Percentiles rank a stretch among this genome's conserved stretches.
Conservation (phyloP, 192 early-diverging fungal genomes). For the Irineochytrium annulatum region DNA sequence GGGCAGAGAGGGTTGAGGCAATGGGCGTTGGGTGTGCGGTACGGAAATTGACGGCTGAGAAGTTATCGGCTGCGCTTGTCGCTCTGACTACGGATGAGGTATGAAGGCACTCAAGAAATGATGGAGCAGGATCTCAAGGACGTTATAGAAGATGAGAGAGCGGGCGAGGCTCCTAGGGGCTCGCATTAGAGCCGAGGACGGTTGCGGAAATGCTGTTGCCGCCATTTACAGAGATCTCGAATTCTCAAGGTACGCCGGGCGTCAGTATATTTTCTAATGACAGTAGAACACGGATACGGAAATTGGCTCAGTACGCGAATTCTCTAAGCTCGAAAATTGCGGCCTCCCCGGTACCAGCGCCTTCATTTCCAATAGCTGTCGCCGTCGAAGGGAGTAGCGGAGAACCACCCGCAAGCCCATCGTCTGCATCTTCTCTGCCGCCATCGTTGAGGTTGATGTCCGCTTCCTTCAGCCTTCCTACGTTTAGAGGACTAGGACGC, state of each 20-base stretch:
- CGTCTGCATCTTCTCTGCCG: too few species aligned
- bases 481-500: too few species aligned
- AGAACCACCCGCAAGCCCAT: too few species aligned
- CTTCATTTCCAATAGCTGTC: too few species aligned
- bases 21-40: constrained; percentile 57
- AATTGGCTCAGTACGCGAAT: too few species aligned
- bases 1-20: constrained; percentile 65
- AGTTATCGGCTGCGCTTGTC: constrained; percentile 43
- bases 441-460: too few species aligned
- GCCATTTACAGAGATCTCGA: constrained; percentile 61
- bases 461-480: too few species aligned
- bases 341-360: too few species aligned
- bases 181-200: constrained; percentile 58
- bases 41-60: constrained; percentile 49
- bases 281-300: background rate
- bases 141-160: constrained; percentile 56
- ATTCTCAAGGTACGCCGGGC: constrained; percentile 21
- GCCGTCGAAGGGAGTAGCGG: too few species aligned
- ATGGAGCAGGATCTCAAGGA: too few species aligned
- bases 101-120: too few species aligned
- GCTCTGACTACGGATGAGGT: constrained; percentile 52
- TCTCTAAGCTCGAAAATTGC: too few species aligned
- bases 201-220: constrained; percentile 54
- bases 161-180: constrained; percentile 48
- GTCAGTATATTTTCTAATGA: background rate